These are phyloP conservation scores for Penicillium lagena DNA, from an alignment of 495 filamentous ascomycete genomes.

Conservation along the genomic window DNA sequence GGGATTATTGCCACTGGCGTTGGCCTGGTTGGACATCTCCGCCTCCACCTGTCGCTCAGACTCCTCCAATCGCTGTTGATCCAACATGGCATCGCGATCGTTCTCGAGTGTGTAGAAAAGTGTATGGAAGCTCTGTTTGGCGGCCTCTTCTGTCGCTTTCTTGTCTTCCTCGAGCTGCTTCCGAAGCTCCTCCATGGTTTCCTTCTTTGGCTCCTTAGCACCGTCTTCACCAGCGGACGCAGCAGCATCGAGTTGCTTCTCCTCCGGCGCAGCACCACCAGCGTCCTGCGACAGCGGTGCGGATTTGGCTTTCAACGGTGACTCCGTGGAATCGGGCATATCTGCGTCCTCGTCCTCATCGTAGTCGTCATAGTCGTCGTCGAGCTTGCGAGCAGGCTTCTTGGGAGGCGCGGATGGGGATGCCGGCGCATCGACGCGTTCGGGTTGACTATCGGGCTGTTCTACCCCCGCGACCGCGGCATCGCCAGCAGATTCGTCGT, in stretches of 20 bases:
- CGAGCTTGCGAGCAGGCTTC: slow-evolving; percentile 64
- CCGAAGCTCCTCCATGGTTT: slow-evolving; percentile 76
- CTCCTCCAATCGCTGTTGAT: slow-evolving; percentile 95
- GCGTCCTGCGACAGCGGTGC: slow-evolving; percentile 32
- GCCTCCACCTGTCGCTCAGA: slow-evolving; percentile 93
- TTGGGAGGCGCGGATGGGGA: slow-evolving; percentile 38
- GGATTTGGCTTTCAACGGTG: slow-evolving; percentile 57
- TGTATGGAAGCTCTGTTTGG: slow-evolving; percentile 81
- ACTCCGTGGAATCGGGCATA: slow-evolving; percentile 45
- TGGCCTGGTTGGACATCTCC: slow-evolving; percentile 71
- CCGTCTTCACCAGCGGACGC: slow-evolving; percentile 21
- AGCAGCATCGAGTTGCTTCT: slow-evolving; percentile 23
- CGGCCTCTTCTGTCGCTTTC: slow-evolving; percentile 86
- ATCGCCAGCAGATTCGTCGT: slow-evolving; percentile 18
- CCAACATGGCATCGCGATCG: slow-evolving; percentile 91
- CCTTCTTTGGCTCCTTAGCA: slow-evolving; percentile 44
- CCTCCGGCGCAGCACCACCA: slow-evolving; percentile 19
- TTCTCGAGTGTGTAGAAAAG: slow-evolving; percentile 92
- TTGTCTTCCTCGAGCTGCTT: slow-evolving; percentile 92
- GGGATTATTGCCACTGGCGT: slow-evolving; percentile 36
- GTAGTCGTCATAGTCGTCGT: slow-evolving; percentile 74
- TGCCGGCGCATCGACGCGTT: slow-evolving; percentile 35
- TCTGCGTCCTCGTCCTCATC: slow-evolving; percentile 81
- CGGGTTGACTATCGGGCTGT: slow-evolving; percentile 19
- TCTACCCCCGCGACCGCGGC: slow-evolving; percentile 22